Percentiles rank a stretch among this genome's conserved stretches.
Evolutionary conservation across 176 grass and related monocot genomes (phyloP).

Genomic region (Puya raimondii): DNA sequence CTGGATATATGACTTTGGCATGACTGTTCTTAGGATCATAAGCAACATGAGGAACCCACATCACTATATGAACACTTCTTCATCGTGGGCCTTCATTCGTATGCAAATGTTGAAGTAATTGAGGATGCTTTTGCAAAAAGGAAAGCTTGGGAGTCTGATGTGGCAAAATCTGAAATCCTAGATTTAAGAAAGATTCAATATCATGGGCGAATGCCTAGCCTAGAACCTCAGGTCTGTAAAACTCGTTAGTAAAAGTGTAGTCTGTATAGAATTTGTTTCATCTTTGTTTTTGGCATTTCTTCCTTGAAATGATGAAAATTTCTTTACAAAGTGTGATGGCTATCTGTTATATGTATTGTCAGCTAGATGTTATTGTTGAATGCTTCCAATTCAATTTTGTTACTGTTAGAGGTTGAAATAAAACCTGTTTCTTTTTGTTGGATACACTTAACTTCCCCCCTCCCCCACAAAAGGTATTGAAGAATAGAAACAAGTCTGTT

Average conservation of each 20-base stretch:
- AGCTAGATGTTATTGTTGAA: background rate
- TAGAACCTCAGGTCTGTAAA: conserved; percentile 81
- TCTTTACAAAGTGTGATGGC: background rate
- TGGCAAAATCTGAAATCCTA: conserved; percentile 51
- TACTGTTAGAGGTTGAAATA: too few relatives aligned
- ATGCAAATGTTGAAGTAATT: conserved; percentile 75
- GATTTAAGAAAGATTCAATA: conserved; percentile 65
- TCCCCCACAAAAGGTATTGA: too few relatives aligned
- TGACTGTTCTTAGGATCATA: conserved; percentile 45
- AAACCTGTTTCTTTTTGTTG: too few relatives aligned
- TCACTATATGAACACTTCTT: conserved; percentile 83
- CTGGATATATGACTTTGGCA: background rate
- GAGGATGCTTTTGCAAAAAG: conserved; percentile 91
- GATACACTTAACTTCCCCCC: too few relatives aligned
- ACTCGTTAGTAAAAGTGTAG: conserved; percentile 8
- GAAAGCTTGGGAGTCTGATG: conserved; percentile 78
- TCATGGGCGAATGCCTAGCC: conserved; percentile 51
- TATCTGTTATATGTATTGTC: background rate
- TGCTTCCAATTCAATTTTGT: too few relatives aligned
- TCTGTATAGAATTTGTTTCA: background rate
- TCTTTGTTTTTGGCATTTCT: background rate
- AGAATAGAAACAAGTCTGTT: too few relatives aligned
- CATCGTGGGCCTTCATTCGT: conserved; percentile 86
- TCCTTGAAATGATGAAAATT: background rate
- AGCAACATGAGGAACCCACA: conserved; percentile 48